These are phyloP conservation scores for Penicillium italicum DNA, from an alignment of 2,329 filamentous ascomycete genomes.

Conservation along the genomic window DNA sequence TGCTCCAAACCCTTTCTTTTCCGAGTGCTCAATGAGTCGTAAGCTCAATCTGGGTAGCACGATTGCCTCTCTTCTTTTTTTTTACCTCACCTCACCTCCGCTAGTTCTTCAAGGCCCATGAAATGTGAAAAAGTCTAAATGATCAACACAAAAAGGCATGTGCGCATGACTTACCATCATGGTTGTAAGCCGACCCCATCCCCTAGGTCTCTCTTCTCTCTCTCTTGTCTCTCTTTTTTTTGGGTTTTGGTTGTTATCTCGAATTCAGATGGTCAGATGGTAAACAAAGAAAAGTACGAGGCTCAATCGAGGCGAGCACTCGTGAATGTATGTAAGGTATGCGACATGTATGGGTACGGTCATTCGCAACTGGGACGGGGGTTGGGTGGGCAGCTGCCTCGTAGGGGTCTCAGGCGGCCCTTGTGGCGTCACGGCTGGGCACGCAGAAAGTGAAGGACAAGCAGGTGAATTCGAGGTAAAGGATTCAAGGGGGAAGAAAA, in stretches of 20 bases:
- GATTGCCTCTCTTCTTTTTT: not conserved
- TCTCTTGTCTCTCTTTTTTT: slow-evolving; percentile 1
- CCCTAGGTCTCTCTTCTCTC: slow-evolving; percentile 7
- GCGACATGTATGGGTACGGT: slow-evolving; percentile 22
- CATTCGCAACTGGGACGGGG: slow-evolving; percentile 25
- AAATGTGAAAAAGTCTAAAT: slow-evolving; percentile 16
- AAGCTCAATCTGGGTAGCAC: not conserved
- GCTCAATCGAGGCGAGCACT: slow-evolving; percentile 22
- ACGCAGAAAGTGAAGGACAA: slow-evolving; percentile 10
- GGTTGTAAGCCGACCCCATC: slow-evolving; percentile 37
- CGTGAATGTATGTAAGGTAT: slow-evolving; percentile 5
- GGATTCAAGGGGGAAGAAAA: not conserved
- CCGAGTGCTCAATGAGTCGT: not conserved
- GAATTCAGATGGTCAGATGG: not conserved
- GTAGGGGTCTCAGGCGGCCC: slow-evolving; percentile 34
- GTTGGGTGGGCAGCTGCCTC: slow-evolving; percentile 34
- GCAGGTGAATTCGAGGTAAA: not conserved
- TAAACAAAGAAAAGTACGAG: slow-evolving; percentile 14
- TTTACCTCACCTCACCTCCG: not conserved
- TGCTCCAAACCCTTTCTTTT: not conserved
- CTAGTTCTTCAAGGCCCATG: slow-evolving; percentile 8
- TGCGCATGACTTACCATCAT: slow-evolving; percentile 38
- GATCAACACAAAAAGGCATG: slow-evolving; percentile 10
- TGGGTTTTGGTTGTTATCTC: not conserved
- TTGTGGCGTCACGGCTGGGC: slow-evolving; percentile 20